phyloP scores from a whole-genome alignment of 139 green algal species.

The Closterium sp. region DNA sequence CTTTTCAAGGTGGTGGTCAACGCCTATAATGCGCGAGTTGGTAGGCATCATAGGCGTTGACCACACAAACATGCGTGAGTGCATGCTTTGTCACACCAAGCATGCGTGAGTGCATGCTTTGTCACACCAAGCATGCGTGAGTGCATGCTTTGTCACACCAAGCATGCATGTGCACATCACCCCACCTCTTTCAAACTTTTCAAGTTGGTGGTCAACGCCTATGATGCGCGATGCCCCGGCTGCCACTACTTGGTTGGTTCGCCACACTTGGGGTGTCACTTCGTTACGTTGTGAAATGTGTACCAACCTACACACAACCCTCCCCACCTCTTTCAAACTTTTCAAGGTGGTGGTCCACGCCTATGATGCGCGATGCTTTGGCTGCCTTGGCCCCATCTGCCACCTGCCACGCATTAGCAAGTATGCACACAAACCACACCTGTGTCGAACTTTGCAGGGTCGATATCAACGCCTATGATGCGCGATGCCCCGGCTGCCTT shows the following conservation, averaged over 20 bases:
- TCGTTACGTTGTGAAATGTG: too few relatives aligned
- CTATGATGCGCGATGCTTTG: constrained; percentile 84
- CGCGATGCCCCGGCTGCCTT: constrained; percentile 70
- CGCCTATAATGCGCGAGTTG: too few relatives aligned
- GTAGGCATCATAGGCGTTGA: background rate
- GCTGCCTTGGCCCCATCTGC: constrained; percentile 81
- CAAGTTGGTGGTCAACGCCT: constrained; percentile 85
- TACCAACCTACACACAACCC: too few relatives aligned
- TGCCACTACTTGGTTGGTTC: too few relatives aligned
- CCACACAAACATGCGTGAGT: background rate
- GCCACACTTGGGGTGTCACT: too few relatives aligned
- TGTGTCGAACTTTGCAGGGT: constrained; percentile 80
- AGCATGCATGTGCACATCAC: background rate
- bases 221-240: constrained; percentile 80
- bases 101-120: background rate
- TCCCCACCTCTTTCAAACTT: constrained; percentile 73
- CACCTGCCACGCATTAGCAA: constrained; percentile 58
- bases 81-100: background rate
- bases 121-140: background rate
- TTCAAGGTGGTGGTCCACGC: constrained; percentile 82
- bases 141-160: background rate
- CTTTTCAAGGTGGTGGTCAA: too few relatives aligned
- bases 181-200: constrained; percentile 73
- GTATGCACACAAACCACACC: constrained; percentile 7
- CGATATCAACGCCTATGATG: constrained; percentile 94